Percentiles rank a stretch among this genome's conserved stretches.
These are phyloP conservation scores for Fusarium illudens DNA, from an alignment of 2,329 filamentous ascomycete genomes.

Conservation along the genomic window DNA sequence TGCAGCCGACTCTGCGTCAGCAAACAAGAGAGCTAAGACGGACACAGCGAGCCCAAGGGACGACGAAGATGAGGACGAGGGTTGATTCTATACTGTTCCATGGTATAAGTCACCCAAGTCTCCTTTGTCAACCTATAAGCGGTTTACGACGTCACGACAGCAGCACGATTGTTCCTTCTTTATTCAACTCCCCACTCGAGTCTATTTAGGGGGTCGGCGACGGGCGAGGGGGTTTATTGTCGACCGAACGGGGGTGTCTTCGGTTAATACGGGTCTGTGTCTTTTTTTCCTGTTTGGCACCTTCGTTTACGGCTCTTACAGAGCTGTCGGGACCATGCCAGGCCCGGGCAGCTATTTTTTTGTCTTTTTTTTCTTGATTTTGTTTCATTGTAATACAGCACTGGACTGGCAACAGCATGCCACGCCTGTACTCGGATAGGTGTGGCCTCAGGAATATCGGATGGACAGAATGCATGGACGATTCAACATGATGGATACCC, in stretches of 20 bases:
- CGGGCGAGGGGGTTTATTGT: constrained; percentile 14
- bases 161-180: constrained; percentile 41
- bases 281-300: constrained; percentile 15
- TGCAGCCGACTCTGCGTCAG: constrained; percentile 55
- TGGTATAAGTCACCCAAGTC: constrained; percentile 29
- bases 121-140: constrained; percentile 43
- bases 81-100: constrained; percentile 43
- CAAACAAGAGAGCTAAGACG: constrained; percentile 67
- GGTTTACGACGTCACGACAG: constrained; percentile 51
- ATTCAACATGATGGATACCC: constrained; percentile 57
- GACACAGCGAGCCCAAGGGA: constrained; percentile 52
- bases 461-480: constrained; percentile 56
- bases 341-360: background rate
- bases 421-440: constrained; percentile 31
- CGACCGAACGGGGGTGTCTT: constrained; percentile 15
- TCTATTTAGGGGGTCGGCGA: background rate
- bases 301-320: constrained; percentile 27
- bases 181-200: constrained; percentile 20
- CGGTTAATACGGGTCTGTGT: constrained; percentile 19
- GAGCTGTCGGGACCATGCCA: background rate
- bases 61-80: constrained; percentile 57
- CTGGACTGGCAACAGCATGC: constrained; percentile 52
- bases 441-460: constrained; percentile 44
- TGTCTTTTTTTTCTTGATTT: constrained; percentile 19
- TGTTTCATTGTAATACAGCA: constrained; percentile 48